phyloP scores from a whole-genome alignment of 352 stramenopile genomes.

The Chrysophaeum taylorii region DNA sequence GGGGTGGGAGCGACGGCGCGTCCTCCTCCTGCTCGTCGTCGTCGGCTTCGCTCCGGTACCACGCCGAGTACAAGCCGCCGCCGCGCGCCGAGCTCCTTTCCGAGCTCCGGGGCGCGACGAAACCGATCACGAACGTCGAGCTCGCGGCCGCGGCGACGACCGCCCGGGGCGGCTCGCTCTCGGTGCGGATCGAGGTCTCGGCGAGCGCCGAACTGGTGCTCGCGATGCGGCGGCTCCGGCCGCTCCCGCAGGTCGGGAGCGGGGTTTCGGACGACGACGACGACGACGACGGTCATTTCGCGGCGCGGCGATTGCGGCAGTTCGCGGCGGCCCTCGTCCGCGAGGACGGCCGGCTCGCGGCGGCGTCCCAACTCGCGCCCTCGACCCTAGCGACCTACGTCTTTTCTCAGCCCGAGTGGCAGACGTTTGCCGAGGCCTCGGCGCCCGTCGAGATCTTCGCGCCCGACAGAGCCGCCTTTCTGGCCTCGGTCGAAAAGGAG shows the following conservation, averaged over 20 bases:
- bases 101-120: background rate
- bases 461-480: too few relatives aligned
- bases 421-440: background rate
- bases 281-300: background rate
- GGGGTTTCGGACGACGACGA: background rate
- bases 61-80: background rate
- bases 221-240: background rate
- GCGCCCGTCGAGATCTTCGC: background rate
- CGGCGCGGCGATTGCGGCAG: too few relatives aligned
- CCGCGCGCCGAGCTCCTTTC: background rate
- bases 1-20: too few relatives aligned
- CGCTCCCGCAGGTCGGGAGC: background rate
- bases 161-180: background rate
- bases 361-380: background rate
- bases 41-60: background rate
- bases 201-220: background rate
- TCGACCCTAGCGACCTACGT: background rate
- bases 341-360: background rate
- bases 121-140: background rate
- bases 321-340: too few relatives aligned
- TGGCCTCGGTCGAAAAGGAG: too few relatives aligned
- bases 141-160: background rate
- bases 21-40: too few relatives aligned
- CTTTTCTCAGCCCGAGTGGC: background rate
- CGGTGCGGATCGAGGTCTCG: background rate